Evolutionary conservation across 768 basidiomycete species (phyloP), one percentile per base, ranked within the genome.

Genomic region (Gymnopilus junonius): DNA sequence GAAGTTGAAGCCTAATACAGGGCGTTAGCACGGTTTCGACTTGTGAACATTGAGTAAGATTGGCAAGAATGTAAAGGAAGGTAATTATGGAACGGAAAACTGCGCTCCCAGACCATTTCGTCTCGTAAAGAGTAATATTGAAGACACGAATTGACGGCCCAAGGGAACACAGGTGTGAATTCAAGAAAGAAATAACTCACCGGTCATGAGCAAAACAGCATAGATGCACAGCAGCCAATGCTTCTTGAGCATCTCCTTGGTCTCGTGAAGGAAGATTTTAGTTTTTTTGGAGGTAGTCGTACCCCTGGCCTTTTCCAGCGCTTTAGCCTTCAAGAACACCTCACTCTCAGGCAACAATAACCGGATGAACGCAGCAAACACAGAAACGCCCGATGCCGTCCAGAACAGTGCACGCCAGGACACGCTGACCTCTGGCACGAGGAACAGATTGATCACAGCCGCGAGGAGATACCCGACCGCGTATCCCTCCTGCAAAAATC

Each of bases 211-310:
- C 51, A 94, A 76, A 20, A 95, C 83, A 0, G 91, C 91, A 69
- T 95, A 96, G 54, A 95, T 87, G 71, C 91, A 94, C 34, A 92
- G 72, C 12, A 87, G 66, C 94, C 94, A 97, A 71, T 97, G 93
- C 12, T 69, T 74, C 78, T 85, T 92, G 31, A 96, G 76, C 93
- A 96, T 97, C 58, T 77, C 78, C 61, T 83, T 81, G n/a, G 87
- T 86, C 74, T 95, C 93, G 56, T 75, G 81, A 8, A 95, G 34
- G 82, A 98, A 97, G 1, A 86, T 73, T 71, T 77, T 81, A 1
- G 90, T 90, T 81, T 92, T 92, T 57, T 83, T 70, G 10, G 70
- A 72, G 0, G 87, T 78, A 3, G 78, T 83, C 42, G 83, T 78
- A 73, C 88, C 94, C 68, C 85, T 87, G 7, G 78, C 84, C 45